A percentile compares a stretch with the other conserved stretches of the same genome.
These are phyloP conservation scores for Microascus cirrosus DNA, from an alignment of 2,329 filamentous ascomycete species.

Conservation along the genomic window DNA sequence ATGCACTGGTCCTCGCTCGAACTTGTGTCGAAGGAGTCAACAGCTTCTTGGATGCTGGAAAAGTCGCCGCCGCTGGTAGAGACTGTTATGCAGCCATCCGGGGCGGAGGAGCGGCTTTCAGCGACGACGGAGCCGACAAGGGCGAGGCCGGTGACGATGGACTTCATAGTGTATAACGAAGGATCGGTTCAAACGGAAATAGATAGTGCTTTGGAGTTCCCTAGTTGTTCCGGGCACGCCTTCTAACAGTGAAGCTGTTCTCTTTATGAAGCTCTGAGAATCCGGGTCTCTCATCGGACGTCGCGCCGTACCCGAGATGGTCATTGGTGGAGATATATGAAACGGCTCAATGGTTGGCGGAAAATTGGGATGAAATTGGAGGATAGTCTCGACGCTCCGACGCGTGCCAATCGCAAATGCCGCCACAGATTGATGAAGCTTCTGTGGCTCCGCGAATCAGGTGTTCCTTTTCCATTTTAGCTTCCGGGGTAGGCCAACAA, in stretches of 20 bases:
- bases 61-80: constrained; percentile 15
- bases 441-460: background rate
- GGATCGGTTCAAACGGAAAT: background rate
- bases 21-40: constrained; percentile 11
- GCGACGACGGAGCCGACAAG: constrained; percentile 7
- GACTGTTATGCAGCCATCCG: constrained; percentile 18
- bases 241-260: background rate
- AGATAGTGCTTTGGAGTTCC: background rate
- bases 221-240: background rate
- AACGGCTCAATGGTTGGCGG: background rate
- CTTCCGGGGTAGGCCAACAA: too few relatives aligned
- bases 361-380: background rate
- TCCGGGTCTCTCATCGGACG: background rate
- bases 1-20: constrained; percentile 18
- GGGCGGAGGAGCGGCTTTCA: constrained; percentile 16
- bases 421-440: background rate
- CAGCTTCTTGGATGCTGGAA: constrained; percentile 12
- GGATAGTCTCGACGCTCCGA: background rate
- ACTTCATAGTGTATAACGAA: background rate
- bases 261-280: background rate
- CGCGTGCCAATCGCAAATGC: background rate
- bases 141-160: background rate
- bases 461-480: too few relatives aligned
- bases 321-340: background rate
- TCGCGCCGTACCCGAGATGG: background rate